Base-by-base conservation (phyloP, 257 asterid species). In the Rauvolfia tetraphylla region DNA sequence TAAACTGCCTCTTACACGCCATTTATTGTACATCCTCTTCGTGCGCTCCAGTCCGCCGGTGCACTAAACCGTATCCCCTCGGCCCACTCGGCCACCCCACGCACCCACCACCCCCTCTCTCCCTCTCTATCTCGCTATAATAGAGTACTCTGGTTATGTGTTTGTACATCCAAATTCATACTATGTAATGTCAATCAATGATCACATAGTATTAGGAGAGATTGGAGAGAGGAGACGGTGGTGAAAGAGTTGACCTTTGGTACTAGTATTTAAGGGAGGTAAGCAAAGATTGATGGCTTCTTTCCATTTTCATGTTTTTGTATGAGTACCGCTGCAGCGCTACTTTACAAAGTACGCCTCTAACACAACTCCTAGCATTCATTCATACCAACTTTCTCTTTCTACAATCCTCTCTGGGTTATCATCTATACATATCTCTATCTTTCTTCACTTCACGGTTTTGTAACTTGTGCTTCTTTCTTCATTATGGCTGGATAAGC, bases 31-130 rank as follows among this genome's bases (percentile, higher is more conserved):
- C 39, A 53, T 34, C 63, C 74, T 22, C 78, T 67, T 79, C 75
- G 75, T 73, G 75, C 75, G 78, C 78, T 66, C 82, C 82, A 79
- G 73, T 79, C 59, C 34, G 75, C 78, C 71, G 51, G 63, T 41
- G 27, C 78, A 73, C 78, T 66, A 65, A 73, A 54, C 51, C 58
- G 74, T 51, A n/a, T 41, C 29, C 79, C 48, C 61, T 48, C 68
- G 63, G 12, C 70, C 70, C 46, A 8, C 48, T 1, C 29, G 25
- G 14, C 46, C 44, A 14, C 11, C 27, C 29, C 18, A 38, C 31
- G 9, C 25, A 53, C 12, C 36, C 25, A 31, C 7, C 5, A 20
- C 20, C 44, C 59, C 7, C 11, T 71, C 71, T 62, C 62, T 71
- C 51, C 7, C 80, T 75, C 57, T 57, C 36, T 63, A 44, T 44